Evolutionary conservation across 345 rosid genomes (phyloP).

Genomic region (Rhodomyrtus tomentosa): DNA sequence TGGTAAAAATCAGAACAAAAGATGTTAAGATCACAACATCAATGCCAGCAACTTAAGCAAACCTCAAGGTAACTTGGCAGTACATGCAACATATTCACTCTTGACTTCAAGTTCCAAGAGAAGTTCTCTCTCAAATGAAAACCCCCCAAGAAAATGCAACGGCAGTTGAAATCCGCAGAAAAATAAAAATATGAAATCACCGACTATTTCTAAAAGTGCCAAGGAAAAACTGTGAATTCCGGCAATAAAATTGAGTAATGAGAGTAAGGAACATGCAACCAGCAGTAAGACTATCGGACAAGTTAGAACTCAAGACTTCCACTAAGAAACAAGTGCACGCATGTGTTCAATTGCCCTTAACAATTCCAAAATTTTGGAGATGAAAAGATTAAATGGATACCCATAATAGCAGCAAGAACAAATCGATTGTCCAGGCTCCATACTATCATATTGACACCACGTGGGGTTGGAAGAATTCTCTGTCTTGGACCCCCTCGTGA

Average conservation of each 20-base stretch:
- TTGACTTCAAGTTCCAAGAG: not conserved
- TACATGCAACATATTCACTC: not conserved
- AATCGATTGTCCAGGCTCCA: conserved; percentile 99
- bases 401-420: conserved; percentile 99
- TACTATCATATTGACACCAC: conserved; percentile 94
- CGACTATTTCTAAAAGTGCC: not conserved
- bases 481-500: conserved; percentile 97
- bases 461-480: conserved; percentile 93
- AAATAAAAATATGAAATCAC: not conserved
- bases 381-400: conserved; percentile 22
- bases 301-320: not conserved
- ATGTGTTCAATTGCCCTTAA: not conserved
- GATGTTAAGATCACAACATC: not conserved
- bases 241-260: not conserved
- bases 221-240: not conserved
- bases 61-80: not conserved
- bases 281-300: not conserved
- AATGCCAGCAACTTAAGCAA: not conserved
- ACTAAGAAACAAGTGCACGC: not conserved
- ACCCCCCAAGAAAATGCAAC: not conserved
- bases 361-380: not conserved
- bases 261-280: not conserved
- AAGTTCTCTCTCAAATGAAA: not conserved
- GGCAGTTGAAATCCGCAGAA: not conserved
- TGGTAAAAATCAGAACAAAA: not conserved